Evolutionary conservation across 108 stramenopile species (phyloP), one percentile per base, ranked within the genome.

Genomic region (Bacterosira constricta): DNA sequence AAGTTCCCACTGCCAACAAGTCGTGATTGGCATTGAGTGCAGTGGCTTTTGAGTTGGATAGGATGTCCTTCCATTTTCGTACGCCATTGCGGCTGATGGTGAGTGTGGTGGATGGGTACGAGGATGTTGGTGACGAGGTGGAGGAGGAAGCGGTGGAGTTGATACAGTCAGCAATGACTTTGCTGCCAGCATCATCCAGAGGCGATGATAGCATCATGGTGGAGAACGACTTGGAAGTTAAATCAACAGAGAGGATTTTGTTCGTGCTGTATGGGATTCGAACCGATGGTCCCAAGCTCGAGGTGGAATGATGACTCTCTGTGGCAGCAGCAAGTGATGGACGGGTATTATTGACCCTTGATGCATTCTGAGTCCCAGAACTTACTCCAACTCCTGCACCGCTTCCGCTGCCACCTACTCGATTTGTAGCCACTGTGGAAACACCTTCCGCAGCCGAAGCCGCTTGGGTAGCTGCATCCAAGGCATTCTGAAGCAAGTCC

Each of bases 1-100:
- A 53, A 17, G 90, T 90, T 52, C 93, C 93, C 5, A 90, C 81
- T 3, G 82, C 93, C 45, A 91, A 53, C 35, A 88, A 42, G 12
- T 63, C 36, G 7, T 79, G 42, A 46, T 60, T 79, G 8, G 90
- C 89, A 9, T 79, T 81, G 45, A 91, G 73, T 18, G 88, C 79
- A 20, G 79, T 85, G 64, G 88, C 89, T 20, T 80, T 70, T 42
- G 87, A 71, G 31, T 86, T 88, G 3, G 63, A 30, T 20, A 94
- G 75, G 53, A 90, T 84, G 59, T 94, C 93, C 39, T 81, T 90
- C 90, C 88, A 94, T 34, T 62, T 38, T 37, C 49, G 67, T 6
- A 71, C 56, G 0, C 89, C 89, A 18, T 61, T 75, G 21, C 66
- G 63, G 55, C 86, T 91, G 20, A 94, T 90, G 8, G 88, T 69